Base-by-base conservation (phyloP, 1,284 basidiomycete genomes). In the Pisolithus thermaeus region DNA sequence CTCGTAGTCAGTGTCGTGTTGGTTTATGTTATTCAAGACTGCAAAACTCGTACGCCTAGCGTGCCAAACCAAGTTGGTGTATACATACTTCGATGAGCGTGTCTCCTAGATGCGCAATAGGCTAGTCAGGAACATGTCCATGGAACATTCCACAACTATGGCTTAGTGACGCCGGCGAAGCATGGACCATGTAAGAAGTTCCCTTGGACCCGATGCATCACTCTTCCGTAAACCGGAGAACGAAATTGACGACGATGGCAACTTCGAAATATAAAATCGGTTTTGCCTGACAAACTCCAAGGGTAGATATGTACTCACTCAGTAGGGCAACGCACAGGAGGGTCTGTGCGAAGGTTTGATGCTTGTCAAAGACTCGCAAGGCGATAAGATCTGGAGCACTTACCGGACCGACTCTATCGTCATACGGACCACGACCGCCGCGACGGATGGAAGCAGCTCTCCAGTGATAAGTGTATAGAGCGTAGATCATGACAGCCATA, bases 401-500 rank as follows among this genome's bases (percentile, higher is more conserved):
- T 55, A 87, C 84, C 47, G 84, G 84, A 52, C 95, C 95, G 50
- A 98, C 71, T 52, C 97, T 83, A 73, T 99, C 96, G 64, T 99
- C 97, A 70, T 99, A 99, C 2, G 96, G 95, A 22, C 94, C 96
- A 49, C 90, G 83, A 12, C 94, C 92, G 44, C 95, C 89, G 52
- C 84, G 80, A 47, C 95, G 84, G 65, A 99, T 99, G 22, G 94
- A 92, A 28, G 83, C 79, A 14, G 96, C 97, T 61, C 96, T 85
- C 91, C 94, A 95, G 70, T 98, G 95, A 69, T 95, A 98, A 41
- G 93, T 93, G 59, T 90, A 88, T 18, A 99, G 73, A 1, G 97
- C 96, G 69, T 97, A 98, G 30, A 93, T 69, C 96, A 98, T 98
- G 59, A 97, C 93, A 12, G 84, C 90, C 84, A 97, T 92, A 39